Percentiles rank a stretch among this genome's conserved stretches.
Conservation (phyloP, 78 protist genomes). For the Planoprotostelium fungivorum region DNA sequence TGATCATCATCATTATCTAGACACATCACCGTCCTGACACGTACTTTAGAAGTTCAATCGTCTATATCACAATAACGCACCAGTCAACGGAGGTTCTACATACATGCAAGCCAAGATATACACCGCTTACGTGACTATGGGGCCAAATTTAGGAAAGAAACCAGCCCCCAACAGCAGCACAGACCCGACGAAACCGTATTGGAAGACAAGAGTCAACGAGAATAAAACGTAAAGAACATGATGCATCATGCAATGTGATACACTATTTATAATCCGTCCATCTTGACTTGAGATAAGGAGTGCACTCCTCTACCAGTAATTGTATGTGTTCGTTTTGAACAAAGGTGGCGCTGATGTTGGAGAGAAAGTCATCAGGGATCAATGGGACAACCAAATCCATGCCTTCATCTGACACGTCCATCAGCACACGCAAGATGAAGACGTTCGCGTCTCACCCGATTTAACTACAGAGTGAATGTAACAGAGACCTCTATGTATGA, state of each 20-base stretch:
- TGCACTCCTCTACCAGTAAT: no score
- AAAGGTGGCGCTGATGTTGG: no score
- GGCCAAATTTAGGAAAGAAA: not conserved
- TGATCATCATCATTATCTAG: not conserved
- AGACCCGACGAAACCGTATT: not conserved
- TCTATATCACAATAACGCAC: not conserved
- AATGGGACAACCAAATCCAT: no score
- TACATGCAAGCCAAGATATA: not conserved
- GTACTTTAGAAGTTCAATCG: not conserved
- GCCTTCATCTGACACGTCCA: no score
- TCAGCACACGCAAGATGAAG: no score
- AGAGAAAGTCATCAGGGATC: no score
- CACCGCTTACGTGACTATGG: not conserved
- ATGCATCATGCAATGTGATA: no score
- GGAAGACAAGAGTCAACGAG: not conserved
- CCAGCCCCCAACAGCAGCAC: not conserved
- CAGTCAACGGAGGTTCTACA: not conserved
- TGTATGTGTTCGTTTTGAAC: no score
- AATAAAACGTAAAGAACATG: no score
- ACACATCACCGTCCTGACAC: not conserved
- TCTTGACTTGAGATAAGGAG: no score
- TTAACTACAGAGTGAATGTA: not conserved
- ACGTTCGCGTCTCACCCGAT: not conserved
- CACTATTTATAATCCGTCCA: no score
- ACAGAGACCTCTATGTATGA: not conserved